Evolutionary conservation across 139 green algal species (phyloP), one percentile per base, ranked within the genome.

Genomic region (Volvox africanus): DNA sequence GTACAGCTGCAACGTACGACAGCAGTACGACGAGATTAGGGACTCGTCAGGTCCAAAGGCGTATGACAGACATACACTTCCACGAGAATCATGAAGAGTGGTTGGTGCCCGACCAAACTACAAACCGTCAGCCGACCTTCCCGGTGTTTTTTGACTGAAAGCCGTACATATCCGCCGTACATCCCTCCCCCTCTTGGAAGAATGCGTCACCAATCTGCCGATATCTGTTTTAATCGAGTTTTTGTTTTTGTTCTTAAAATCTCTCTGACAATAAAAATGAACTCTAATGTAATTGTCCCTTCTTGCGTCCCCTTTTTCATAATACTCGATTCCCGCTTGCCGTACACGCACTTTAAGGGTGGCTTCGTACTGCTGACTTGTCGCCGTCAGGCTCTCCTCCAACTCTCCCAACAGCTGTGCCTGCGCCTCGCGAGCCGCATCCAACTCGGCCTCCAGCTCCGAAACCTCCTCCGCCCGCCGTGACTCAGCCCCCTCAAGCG

Each of bases 281-380:
- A n/a, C n/a, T n/a, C n/a, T n/a, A n/a, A n/a, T n/a, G n/a, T n/a
- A n/a, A n/a, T n/a, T n/a, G n/a, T n/a, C n/a, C n/a, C n/a, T n/a
- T n/a, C n/a, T n/a, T n/a, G n/a, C n/a, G n/a, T n/a, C n/a, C n/a
- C n/a, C n/a, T n/a, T n/a, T n/a, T n/a, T n/a, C n/a, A n/a, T n/a
- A n/a, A n/a, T n/a, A n/a, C n/a, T n/a, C n/a, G n/a, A 26, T 36
- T 28, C 20, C 76, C 24, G 2, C 32, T 5, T 82, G 16, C 18
- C 78, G 12, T 17, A 22, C 50, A 9, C 86, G 0, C 22, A 83
- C 86, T 75, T 90, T 90, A 13, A 90, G 62, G 26, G 76, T 91
- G 9, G 61, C 35, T 77, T 91, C 87, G 76, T 91, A 91, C 87
- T 91, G 87, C 5, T 44, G 28, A 77, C 87, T 91, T 75, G 87